Evolutionary conservation across 2,329 filamentous ascomycete species (phyloP).

Genomic region (Samsoniella hepiali): DNA sequence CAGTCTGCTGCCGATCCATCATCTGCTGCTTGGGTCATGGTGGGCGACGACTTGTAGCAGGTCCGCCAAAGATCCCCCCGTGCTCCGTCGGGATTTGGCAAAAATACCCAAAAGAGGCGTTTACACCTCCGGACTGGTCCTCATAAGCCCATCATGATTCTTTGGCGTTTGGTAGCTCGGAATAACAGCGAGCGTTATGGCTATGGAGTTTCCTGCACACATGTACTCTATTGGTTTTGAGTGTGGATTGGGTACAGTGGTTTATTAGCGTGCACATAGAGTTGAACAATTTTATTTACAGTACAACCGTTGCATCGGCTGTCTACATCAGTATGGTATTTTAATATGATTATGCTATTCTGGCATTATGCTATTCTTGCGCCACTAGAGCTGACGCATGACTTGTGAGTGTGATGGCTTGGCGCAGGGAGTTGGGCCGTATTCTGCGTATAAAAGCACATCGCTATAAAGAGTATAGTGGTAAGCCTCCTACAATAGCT

Average conservation of each 20-base stretch:
- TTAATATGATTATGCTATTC: not conserved
- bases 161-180: slow-evolving; percentile 18
- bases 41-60: slow-evolving; percentile 47
- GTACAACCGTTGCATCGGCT: not conserved
- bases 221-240: not conserved
- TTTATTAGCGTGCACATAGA: not conserved
- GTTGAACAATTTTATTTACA: not conserved
- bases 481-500: no score
- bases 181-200: not conserved
- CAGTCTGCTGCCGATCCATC: slow-evolving; percentile 25
- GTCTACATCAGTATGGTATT: not conserved
- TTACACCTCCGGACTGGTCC: slow-evolving; percentile 38
- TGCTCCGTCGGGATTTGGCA: slow-evolving; percentile 29
- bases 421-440: no score
- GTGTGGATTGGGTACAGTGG: not conserved
- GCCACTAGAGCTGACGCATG: no score
- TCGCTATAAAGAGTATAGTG: no score
- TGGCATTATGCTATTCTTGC: no score
- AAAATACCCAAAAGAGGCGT: slow-evolving; percentile 24
- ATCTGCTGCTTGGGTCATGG: slow-evolving; percentile 41
- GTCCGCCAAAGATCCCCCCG: slow-evolving; percentile 36
- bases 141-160: slow-evolving; percentile 28
- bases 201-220: not conserved
- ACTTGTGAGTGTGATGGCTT: no score
- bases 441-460: no score